Evolutionary conservation across 2,329 filamentous ascomycete genomes (phyloP), one percentile per base, ranked within the genome.

Genomic region (Fonsecaea nubica): DNA sequence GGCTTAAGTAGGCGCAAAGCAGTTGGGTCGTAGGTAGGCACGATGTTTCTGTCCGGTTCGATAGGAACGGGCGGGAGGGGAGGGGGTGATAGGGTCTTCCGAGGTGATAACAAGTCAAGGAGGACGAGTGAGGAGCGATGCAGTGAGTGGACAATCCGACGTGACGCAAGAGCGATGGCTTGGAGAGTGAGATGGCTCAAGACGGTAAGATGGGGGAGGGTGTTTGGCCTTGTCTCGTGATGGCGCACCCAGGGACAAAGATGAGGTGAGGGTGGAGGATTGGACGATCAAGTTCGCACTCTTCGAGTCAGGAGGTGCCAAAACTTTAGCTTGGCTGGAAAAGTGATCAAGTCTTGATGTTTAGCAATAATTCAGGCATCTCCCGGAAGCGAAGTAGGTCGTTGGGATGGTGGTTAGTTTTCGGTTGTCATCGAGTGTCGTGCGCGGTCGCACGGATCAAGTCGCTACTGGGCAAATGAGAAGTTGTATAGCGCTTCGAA

Each of bases 81-180:
- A 15, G 45, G 18, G 45, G 57, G 53, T 38, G 58, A 61, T 61
- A 61, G 32, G 30, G 45, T 52, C 45, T 52, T 54, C 58, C 58
- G 45, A 30, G 33, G 32, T 53, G 58, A 40, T 40, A 61, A 38
- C 25, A 13, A 36, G 30, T 33, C 15, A 21, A 15, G 21, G 13
- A 21, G 9, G 10, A n/a, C 25, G 35, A 59, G 45, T 45, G 64
- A 60, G 52, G 61, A 58, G 30, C 35, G 21, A 53, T 38, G 50
- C 35, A 57, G 36, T 42, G 59, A 66, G 33, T 58, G 45, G 61
- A 36, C 56, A 66, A 30, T 53, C 40, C 40, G 32, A 45, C 36
- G 65, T 67, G 60, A 69, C 66, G 63, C 66, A 69, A 70, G 64
- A 62, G 42, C 52, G 58, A 60, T 55, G 63, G 60, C 65, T 58